phyloP scores from a whole-genome alignment of 176 grass and related monocot genomes.

The Triticum monococcum region DNA sequence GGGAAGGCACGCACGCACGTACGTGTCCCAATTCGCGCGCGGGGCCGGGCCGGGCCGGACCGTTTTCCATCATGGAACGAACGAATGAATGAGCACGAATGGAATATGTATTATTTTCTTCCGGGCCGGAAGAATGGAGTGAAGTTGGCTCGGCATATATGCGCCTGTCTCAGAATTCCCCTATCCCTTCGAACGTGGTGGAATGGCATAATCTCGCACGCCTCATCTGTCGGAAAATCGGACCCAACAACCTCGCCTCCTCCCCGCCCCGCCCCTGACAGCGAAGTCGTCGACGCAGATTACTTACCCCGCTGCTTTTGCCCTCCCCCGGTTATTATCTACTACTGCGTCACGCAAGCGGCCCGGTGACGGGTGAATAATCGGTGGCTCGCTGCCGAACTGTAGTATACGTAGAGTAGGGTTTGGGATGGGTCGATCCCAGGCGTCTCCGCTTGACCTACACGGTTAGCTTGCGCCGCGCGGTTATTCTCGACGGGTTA shows the following conservation, averaged over 20 bases:
- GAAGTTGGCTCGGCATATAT: slow-evolving; percentile 21
- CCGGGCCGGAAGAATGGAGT: no score
- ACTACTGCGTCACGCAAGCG: not conserved
- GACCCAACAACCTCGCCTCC: slow-evolving; percentile 2
- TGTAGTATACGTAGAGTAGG: not conserved
- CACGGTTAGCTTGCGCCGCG: not conserved
- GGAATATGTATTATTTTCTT: no score
- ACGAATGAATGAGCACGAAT: not conserved
- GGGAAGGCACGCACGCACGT: not conserved
- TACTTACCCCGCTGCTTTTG: not conserved
- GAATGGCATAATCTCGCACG: slow-evolving; percentile 41
- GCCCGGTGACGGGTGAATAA: not conserved
- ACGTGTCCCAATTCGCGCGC: slow-evolving; percentile 18
- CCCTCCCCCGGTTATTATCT: not conserved
- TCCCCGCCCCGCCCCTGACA: not conserved
- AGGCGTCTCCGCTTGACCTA: not conserved
- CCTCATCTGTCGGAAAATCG: slow-evolving; percentile 32
- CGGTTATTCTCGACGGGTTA: not conserved
- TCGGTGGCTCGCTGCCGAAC: slow-evolving; percentile 35
- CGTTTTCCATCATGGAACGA: not conserved
- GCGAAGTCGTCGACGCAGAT: slow-evolving; percentile 18
- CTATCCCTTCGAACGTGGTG: not conserved
- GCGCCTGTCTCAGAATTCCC: slow-evolving; percentile 32
- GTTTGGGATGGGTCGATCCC: not conserved
- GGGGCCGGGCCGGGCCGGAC: not conserved